These are phyloP conservation scores for Hura crepitans DNA, from an alignment of 441 rosid genomes.

Conservation along the genomic window DNA sequence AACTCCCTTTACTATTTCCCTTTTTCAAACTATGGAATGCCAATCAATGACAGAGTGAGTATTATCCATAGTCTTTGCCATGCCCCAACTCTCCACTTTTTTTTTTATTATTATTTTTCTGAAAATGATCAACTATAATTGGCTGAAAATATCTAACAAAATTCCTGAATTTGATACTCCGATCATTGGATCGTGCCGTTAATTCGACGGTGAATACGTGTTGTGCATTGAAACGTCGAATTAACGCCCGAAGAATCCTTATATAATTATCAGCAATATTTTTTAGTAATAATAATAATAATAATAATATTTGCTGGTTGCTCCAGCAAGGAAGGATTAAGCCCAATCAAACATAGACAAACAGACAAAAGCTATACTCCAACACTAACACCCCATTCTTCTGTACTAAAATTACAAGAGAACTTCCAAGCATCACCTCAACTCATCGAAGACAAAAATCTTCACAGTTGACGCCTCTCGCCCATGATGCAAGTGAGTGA, in stretches of 20 bases:
- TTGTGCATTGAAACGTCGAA: no score
- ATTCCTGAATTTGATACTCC: no score
- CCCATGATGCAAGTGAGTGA: no score
- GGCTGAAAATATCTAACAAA: not conserved
- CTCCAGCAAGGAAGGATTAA: not conserved
- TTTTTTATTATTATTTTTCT: no score
- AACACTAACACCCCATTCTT: constrained; percentile 11
- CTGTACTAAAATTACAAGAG: not conserved
- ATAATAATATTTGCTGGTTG: no score
- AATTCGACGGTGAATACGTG: no score
- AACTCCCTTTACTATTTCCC: no score
- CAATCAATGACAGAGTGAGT: not conserved
- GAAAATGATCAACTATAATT: no score
- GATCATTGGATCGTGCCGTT: no score
- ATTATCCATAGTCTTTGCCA: not conserved
- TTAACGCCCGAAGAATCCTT: no score
- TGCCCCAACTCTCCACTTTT: no score
- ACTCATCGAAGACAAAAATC: not conserved
- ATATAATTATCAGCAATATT: not conserved
- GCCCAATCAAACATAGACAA: constrained; percentile 12
- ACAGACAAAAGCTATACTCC: constrained; percentile 21
- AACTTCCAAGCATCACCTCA: not conserved
- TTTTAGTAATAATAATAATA: not conserved
- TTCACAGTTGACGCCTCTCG: not conserved
- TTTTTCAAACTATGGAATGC: not conserved